Conservation (phyloP, 805 yeast genomes). For the Zygosaccharomyces siamensis region DNA sequence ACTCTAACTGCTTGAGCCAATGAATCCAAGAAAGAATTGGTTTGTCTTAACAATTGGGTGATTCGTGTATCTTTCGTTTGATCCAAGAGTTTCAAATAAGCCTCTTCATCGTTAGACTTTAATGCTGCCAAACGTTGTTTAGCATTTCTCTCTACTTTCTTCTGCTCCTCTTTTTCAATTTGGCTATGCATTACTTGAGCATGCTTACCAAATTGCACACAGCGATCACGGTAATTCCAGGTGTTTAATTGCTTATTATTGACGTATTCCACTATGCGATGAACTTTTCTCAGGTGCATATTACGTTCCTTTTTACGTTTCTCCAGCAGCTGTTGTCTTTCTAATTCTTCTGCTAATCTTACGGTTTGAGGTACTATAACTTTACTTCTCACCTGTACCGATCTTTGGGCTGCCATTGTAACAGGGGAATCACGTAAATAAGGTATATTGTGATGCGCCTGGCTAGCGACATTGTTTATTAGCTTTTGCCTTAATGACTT, state of each 20-base stretch:
- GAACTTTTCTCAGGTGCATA: constrained; percentile 47
- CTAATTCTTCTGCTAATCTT: constrained; percentile 67
- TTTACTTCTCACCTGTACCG: constrained; percentile 62
- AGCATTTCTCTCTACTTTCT: constrained; percentile 73
- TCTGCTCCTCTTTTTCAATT: constrained; percentile 70
- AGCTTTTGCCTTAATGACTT: constrained; percentile 62
- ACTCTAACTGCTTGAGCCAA: constrained; percentile 73
- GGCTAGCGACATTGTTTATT: constrained; percentile 47
- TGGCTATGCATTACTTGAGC: constrained; percentile 27
- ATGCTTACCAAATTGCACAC: constrained; percentile 30
- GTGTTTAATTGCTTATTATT: constrained; percentile 27
- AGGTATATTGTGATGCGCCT: constrained; percentile 52
- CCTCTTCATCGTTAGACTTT: constrained; percentile 85
- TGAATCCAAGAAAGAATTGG: constrained; percentile 71
- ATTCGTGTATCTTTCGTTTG: constrained; percentile 86
- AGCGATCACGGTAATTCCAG: constrained; percentile 27
- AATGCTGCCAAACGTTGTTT: constrained; percentile 82
- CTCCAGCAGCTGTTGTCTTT: constrained; percentile 64
- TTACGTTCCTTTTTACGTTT: constrained; percentile 47
- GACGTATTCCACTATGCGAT: constrained; percentile 34
- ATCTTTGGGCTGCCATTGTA: constrained; percentile 63
- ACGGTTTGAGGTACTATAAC: constrained; percentile 71
- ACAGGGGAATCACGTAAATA: constrained; percentile 49
- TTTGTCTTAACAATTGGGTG: constrained; percentile 75
- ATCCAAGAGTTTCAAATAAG: constrained; percentile 74